Evolutionary conservation across 169 alveolate species (phyloP).

Genomic region (Plasmodium fragile): DNA sequence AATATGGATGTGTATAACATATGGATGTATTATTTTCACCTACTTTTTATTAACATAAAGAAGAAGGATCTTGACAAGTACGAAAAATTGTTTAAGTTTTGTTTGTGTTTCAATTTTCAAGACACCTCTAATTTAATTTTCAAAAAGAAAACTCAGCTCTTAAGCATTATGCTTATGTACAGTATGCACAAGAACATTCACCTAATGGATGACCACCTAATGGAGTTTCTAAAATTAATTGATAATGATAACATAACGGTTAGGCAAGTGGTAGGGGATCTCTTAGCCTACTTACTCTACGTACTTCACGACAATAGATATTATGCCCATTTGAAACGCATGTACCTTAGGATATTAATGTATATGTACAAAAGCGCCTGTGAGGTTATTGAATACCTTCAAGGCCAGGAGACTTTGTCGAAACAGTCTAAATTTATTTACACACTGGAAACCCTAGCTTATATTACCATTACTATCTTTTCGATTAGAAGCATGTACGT

Average conservation of each 20-base stretch:
- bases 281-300: conserved; percentile 24
- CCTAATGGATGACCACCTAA: conserved; percentile 31
- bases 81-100: conserved; percentile 42
- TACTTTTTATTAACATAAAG: conserved; percentile 63
- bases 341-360: conserved; percentile 31
- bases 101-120: conserved; percentile 46
- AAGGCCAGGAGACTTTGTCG: conserved; percentile 9
- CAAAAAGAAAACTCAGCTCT: conserved; percentile 50
- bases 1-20: conserved; percentile 61
- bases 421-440: conserved; percentile 55
- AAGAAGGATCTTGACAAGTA: conserved; percentile 50
- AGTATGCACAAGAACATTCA: conserved; percentile 65
- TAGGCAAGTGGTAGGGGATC: conserved; percentile 55
- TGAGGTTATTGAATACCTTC: conserved; percentile 37
- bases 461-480: conserved; percentile 46
- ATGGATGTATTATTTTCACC: conserved; percentile 70
- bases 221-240: conserved; percentile 27
- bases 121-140: conserved; percentile 55
- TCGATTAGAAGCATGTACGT: conserved; percentile 58
- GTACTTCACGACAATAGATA: conserved; percentile 46
- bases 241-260: conserved; percentile 67
- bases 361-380: conserved; percentile 19
- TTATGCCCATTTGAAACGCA: conserved; percentile 44
- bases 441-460: conserved; percentile 47
- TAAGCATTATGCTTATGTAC: conserved; percentile 54